These are phyloP conservation scores for Clonostachys sp. DNA, from an alignment of 2,329 filamentous ascomycete genomes.

Conservation along the genomic window DNA sequence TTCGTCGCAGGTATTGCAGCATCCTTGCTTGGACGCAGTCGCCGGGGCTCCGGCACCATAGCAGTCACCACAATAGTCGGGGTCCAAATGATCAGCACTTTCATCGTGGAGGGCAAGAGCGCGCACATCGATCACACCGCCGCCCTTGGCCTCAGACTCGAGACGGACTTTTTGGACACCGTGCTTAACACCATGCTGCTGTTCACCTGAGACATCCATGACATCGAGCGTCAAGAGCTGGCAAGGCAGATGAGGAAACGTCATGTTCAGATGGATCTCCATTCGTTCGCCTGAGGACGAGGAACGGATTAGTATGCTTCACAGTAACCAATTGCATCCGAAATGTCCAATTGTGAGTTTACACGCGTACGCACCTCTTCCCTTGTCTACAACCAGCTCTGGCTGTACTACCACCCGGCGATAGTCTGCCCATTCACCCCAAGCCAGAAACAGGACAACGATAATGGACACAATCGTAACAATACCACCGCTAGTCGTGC, in stretches of 20 bases:
- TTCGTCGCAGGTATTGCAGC: slow-evolving; percentile 96
- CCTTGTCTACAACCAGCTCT: slow-evolving; percentile 94
- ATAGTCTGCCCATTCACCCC: slow-evolving; percentile 97
- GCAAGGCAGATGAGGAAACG: slow-evolving; percentile 89
- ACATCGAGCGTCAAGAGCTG: slow-evolving; percentile 95
- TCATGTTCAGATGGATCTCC: slow-evolving; percentile 98
- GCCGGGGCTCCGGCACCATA: slow-evolving; percentile 76
- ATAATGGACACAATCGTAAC: slow-evolving; percentile 90
- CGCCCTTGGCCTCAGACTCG: slow-evolving; percentile 66
- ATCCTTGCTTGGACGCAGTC: slow-evolving; percentile 73
- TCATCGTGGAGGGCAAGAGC: slow-evolving; percentile 64
- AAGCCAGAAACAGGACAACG: slow-evolving; percentile 81
- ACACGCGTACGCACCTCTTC: slow-evolving; percentile 60
- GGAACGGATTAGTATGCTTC: neutral
- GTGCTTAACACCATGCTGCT: slow-evolving; percentile 90
- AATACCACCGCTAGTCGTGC: slow-evolving; percentile 91
- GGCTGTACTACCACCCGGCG: slow-evolving; percentile 80
- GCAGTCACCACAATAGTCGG: slow-evolving; percentile 88
- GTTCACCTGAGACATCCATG: slow-evolving; percentile 97
- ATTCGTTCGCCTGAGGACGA: slow-evolving; percentile 75
- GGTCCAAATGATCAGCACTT: slow-evolving; percentile 73
- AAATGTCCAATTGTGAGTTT: slow-evolving; percentile 1
- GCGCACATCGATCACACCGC: slow-evolving; percentile 67
- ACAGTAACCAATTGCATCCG: too few species aligned
- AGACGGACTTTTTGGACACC: slow-evolving; percentile 90